Percentiles rank a stretch among this genome's conserved stretches.
Evolutionary conservation across 495 filamentous ascomycete genomes (phyloP).

Genomic region (Pseudotulostoma volvatum): DNA sequence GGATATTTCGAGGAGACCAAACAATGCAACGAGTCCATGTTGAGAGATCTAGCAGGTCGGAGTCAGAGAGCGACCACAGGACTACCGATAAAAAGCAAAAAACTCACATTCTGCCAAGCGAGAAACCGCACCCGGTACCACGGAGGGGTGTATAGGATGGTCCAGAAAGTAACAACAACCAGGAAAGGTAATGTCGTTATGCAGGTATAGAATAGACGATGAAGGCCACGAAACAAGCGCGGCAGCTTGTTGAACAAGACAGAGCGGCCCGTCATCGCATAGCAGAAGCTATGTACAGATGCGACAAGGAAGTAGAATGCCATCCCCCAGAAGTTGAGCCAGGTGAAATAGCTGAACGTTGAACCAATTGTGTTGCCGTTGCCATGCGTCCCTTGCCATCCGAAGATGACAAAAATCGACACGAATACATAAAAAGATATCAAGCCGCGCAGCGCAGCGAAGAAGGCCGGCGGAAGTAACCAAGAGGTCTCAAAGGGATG

Average conservation of each 20-base stretch:
- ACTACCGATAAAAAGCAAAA: neutral
- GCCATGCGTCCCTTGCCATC: constrained; percentile 34
- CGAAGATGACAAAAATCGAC: constrained; percentile 53
- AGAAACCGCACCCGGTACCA: constrained; percentile 36
- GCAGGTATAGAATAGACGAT: constrained; percentile 48
- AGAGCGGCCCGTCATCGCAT: constrained; percentile 37
- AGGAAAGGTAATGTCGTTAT: constrained; percentile 53
- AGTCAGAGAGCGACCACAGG: neutral
- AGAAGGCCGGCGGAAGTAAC: constrained; percentile 46
- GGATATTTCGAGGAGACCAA: constrained; percentile 55
- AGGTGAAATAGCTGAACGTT: constrained; percentile 68
- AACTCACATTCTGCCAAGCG: constrained; percentile 49
- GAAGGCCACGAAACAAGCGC: constrained; percentile 43
- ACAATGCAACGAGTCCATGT: constrained; percentile 56
- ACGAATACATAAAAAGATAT: constrained; percentile 55
- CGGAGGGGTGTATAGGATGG: constrained; percentile 24
- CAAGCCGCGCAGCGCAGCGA: constrained; percentile 40
- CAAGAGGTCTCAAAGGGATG: constrained; percentile 63
- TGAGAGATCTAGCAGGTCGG: constrained; percentile 38
- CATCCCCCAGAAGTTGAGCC: constrained; percentile 62
- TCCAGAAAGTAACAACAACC: constrained; percentile 43
- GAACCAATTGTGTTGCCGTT: constrained; percentile 24
- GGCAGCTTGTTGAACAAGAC: constrained; percentile 47
- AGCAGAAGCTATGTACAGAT: constrained; percentile 47
- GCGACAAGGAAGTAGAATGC: constrained; percentile 58